Base-by-base conservation (phyloP, 2,329 filamentous ascomycete species). In the Calonectria ilicicola region DNA sequence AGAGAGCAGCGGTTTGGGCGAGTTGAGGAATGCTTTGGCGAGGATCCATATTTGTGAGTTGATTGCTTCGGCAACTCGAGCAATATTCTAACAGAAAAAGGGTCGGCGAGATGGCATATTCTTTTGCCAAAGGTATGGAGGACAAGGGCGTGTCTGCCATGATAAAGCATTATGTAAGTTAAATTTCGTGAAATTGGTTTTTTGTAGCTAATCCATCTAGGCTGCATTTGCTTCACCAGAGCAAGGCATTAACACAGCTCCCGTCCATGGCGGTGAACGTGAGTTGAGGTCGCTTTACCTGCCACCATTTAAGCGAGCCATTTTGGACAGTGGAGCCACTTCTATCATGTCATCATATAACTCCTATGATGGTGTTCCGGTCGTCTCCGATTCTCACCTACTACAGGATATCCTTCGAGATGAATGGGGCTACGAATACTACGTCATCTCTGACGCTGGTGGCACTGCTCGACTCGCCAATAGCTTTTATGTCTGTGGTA, bases 341-440 rank as follows among this genome's bases (percentile, higher is more conserved):
- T 88, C 89, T 47, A 90, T 95, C 76, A 95, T 95, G 94, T 91
- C 91, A 35, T 90, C 93, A 0, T 95, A 95, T 79, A 91, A 94
- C 78, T 91, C 91, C 66, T 94, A 95, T 74, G 93, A 95, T 75
- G 93, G 93, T 2, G 86, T 94, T 17, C 92, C 93, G 1, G 87
- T 90, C 0, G 89, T 94, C 63, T 89, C 93, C 2, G 90, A 94
- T 80, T 86, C 90, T 66, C 90, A 92, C 72, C 86, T 92, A 4
- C 86, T 95, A 49, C 93, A 92, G 0, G 89, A 93, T 21, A 93
- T 95, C 49, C 84, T 95, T 14, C 87, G 93, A 68, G 88, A 89
- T 1, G 91, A 94, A 79, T 95, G 93, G 93, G 92, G 91, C 1
- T 95, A 93, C 76, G 87, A 94, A 72, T 94, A 93, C 83, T 94